Percentiles rank a stretch among this genome's conserved stretches.
phyloP scores from a whole-genome alignment of 768 basidiomycete species.

The Mrakia gelida region DNA sequence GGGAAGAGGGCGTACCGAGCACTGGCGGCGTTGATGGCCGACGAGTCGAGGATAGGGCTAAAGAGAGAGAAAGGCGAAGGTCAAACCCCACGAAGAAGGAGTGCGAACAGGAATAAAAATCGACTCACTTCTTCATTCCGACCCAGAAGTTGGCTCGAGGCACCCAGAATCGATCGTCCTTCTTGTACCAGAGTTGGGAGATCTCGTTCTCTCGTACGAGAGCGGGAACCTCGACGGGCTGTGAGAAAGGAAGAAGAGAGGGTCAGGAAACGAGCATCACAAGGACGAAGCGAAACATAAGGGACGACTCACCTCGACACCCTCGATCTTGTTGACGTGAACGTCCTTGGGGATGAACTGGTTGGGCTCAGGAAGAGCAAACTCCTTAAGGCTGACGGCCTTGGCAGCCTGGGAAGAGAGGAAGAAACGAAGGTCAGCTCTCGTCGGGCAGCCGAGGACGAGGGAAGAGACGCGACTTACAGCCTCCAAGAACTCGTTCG shows the following conservation, averaged over 20 bases:
- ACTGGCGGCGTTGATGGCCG: conserved; percentile 66
- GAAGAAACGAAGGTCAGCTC: conserved; percentile 21
- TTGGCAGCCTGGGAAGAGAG: conserved; percentile 56
- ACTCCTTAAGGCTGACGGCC: conserved; percentile 53
- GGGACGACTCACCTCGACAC: conserved; percentile 54
- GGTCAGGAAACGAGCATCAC: background rate
- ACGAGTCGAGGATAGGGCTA: conserved; percentile 46
- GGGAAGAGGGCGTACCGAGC: conserved; percentile 53
- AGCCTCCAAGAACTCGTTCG: conserved; percentile 56
- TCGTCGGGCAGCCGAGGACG: background rate
- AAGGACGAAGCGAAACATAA: background rate
- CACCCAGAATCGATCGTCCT: conserved; percentile 94
- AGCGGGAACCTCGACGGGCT: conserved; percentile 72
- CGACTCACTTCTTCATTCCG: conserved; percentile 64
- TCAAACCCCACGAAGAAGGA: background rate
- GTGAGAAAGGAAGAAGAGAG: conserved; percentile 26
- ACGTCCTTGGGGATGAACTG: conserved; percentile 85
- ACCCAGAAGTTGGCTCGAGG: conserved; percentile 72
- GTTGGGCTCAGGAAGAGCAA: conserved; percentile 78
- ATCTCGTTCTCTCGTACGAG: conserved; percentile 67
- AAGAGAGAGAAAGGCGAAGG: background rate
- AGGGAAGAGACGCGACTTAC: conserved; percentile 43
- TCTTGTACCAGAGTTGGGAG: conserved; percentile 88
- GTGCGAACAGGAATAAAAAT: background rate
- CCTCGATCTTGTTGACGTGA: conserved; percentile 70